Base-by-base conservation (phyloP, 495 filamentous ascomycete genomes). In the Penicillium malachiteum region DNA sequence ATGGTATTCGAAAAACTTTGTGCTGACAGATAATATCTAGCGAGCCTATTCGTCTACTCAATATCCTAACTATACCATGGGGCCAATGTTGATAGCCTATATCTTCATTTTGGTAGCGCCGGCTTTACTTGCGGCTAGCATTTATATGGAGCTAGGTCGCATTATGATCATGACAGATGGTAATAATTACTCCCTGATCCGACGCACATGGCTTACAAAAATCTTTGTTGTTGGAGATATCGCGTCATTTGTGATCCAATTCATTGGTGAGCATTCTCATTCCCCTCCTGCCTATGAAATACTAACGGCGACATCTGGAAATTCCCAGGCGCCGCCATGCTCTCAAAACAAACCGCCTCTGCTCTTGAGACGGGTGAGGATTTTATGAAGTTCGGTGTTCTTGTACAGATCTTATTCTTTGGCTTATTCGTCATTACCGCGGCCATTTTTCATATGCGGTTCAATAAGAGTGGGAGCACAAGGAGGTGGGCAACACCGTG, bases 121-220 rank as follows among this genome's bases (percentile, higher is more conserved):
- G 4, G 47, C 53, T 26, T 26, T 26, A 26, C 21, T 26, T 4
- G 2, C 48, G 56, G 58, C 81, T 3, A 80, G 78, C 0, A 74
- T 84, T 26, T 84, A 83, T 63, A 83, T 83, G 79, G 59, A 76
- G 14, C 78, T 84, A 21, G 81, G 75, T 0, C 70, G 79, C 0
- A 50, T 82, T 14, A 78, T 82, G 37, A 66, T 58, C 5, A 48
- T 71, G 6, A 62, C 78, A 4, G 61, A 76, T 13, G 80, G 70
- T 13, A 78, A 80, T 7, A 54, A 50, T 0, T 37, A 48, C 17
- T 68, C 63, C 14, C 38, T 60, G 1, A 55, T 64, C 21, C 54
- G 55, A 5, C 41, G 50, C 2, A 46, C 48, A 1, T 62, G 56
- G 57, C 30, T 69, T 21, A 65, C 61, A 32, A 64, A 67, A 50